A percentile compares a stretch with the other conserved stretches of the same genome.
phyloP scores from a whole-genome alignment of 2,329 filamentous ascomycete species.

The Trichophyton simii region DNA sequence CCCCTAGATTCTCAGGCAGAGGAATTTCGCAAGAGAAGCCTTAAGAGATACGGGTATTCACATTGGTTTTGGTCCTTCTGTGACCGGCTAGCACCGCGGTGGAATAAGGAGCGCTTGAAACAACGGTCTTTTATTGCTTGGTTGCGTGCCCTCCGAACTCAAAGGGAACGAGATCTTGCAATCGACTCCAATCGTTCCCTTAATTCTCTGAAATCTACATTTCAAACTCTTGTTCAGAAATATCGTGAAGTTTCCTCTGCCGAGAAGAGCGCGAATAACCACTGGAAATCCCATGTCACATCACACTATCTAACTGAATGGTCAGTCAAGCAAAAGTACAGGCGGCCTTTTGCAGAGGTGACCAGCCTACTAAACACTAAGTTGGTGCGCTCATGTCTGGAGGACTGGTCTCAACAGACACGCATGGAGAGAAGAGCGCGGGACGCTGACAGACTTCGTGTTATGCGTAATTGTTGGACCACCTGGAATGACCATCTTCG shows the following conservation, averaged over 20 bases:
- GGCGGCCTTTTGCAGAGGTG: constrained; percentile 31
- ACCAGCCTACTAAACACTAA: constrained; percentile 34
- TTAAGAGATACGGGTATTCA: constrained; percentile 27
- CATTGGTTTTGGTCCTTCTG: constrained; percentile 36
- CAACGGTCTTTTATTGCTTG: constrained; percentile 30
- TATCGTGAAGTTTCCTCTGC: constrained; percentile 19
- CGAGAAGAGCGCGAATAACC: constrained; percentile 22
- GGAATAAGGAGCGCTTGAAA: constrained; percentile 31
- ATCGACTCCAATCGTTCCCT: constrained; percentile 24
- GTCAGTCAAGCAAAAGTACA: constrained; percentile 31
- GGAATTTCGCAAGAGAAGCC: constrained; percentile 19
- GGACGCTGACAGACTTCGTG: constrained; percentile 38
- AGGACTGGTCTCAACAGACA: constrained; percentile 38
- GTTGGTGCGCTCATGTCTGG: constrained; percentile 36
- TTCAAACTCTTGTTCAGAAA: constrained; percentile 27
- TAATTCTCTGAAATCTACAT: constrained; percentile 18
- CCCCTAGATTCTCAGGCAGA: constrained; percentile 25
- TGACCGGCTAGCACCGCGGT: constrained; percentile 32
- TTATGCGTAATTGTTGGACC: constrained; percentile 47
- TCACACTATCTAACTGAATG: constrained; percentile 31
- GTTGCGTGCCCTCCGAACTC: constrained; percentile 29
- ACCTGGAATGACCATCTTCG: constrained; percentile 51
- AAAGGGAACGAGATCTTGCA: constrained; percentile 29
- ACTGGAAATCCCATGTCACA: constrained; percentile 23
- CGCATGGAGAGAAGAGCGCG: constrained; percentile 37